These are phyloP conservation scores for Massarina eburnea DNA, from an alignment of 2,329 filamentous ascomycete genomes.

Conservation along the genomic window DNA sequence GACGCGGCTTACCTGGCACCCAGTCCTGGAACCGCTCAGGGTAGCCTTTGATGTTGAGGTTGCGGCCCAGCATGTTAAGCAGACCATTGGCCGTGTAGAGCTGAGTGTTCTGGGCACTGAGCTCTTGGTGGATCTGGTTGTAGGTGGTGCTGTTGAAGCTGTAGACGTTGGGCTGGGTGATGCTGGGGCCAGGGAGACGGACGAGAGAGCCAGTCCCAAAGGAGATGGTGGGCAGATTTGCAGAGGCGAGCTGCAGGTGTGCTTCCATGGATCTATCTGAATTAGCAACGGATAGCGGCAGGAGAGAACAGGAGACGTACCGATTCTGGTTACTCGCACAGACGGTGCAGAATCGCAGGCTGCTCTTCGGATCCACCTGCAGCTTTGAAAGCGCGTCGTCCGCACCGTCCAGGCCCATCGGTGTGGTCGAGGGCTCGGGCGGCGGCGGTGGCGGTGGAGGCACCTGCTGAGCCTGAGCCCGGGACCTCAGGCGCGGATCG, in stretches of 20 bases:
- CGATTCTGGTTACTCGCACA: slow-evolving; percentile 98
- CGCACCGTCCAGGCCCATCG: slow-evolving; percentile 34
- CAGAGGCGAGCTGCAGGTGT: slow-evolving; percentile 86
- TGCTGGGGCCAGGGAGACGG: slow-evolving; percentile 85
- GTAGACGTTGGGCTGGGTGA: slow-evolving; percentile 95
- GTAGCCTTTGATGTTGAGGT: slow-evolving; percentile 88
- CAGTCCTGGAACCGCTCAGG: slow-evolving; percentile 98
- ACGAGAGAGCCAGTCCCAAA: slow-evolving; percentile 96
- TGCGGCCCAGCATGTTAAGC: slow-evolving; percentile 92
- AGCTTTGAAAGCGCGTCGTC: slow-evolving; percentile 24
- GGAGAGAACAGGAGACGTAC: slow-evolving; percentile 50
- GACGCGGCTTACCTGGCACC: slow-evolving; percentile 80
- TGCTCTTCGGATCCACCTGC: slow-evolving; percentile 62
- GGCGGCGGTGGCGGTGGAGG: slow-evolving; percentile 57
- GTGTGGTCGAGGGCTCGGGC: slow-evolving; percentile 40
- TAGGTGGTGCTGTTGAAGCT: slow-evolving; percentile 98
- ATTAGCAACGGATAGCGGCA: too few relatives aligned
- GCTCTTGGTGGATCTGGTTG: slow-evolving; percentile 89
- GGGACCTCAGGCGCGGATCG: slow-evolving; percentile 53
- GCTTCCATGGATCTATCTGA: slow-evolving; percentile 86
- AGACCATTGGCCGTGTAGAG: slow-evolving; percentile 92
- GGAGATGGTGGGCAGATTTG: slow-evolving; percentile 89
- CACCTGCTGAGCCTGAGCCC: slow-evolving; percentile 42
- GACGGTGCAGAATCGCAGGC: slow-evolving; percentile 97
- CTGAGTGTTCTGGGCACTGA: slow-evolving; percentile 79